A percentile compares a stretch with the other conserved stretches of the same genome.
phyloP scores from a whole-genome alignment of 148 eudicot species.

The Agrostemma githago region DNA sequence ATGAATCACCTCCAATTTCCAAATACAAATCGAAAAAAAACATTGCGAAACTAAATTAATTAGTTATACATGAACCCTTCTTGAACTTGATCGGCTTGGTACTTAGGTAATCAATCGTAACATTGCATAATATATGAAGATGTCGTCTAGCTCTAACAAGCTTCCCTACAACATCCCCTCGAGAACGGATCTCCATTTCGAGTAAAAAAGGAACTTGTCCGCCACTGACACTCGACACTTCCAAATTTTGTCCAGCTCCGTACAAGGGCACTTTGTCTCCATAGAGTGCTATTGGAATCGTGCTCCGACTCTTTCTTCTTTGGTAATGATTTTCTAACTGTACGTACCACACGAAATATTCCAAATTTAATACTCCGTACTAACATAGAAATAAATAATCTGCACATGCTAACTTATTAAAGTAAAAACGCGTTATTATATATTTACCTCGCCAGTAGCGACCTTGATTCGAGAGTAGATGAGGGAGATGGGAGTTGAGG shows the following conservation, averaged over 20 bases:
- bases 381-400: too few relatives aligned
- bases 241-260: constrained; percentile 72
- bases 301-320: constrained; percentile 66
- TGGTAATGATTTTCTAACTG: constrained; percentile 76
- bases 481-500: constrained; percentile 64
- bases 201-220: constrained; percentile 54
- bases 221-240: constrained; percentile 26
- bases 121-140: constrained; percentile 44
- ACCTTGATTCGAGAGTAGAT: constrained; percentile 60
- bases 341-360: neutral
- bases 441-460: constrained; percentile 77
- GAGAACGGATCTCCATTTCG: constrained; percentile 45
- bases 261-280: constrained; percentile 81
- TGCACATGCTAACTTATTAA: too few relatives aligned
- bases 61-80: constrained; percentile 51
- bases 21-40: neutral
- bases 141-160: constrained; percentile 58
- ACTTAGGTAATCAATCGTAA: constrained; percentile 54
- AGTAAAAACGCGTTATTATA: too few relatives aligned
- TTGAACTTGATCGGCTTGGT: constrained; percentile 70
- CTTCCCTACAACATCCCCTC: constrained; percentile 79
- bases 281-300: constrained; percentile 35
- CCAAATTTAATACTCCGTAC: neutral
- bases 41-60: neutral
- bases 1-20: neutral